phyloP scores from a whole-genome alignment of 208 protist genomes.

The Wallacemonas sp. region DNA sequence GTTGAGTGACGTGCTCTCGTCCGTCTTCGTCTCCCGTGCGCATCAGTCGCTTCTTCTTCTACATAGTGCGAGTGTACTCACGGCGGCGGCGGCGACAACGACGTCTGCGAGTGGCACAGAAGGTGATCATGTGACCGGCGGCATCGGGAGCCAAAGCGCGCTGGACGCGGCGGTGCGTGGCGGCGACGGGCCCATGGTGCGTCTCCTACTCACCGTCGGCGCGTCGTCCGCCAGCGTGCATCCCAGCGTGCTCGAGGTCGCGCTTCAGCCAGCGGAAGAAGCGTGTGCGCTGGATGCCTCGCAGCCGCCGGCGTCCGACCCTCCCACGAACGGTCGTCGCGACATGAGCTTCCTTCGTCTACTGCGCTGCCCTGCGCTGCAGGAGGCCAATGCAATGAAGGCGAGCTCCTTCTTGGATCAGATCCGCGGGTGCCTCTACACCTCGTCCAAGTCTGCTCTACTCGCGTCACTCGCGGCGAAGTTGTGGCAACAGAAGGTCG shows the following conservation, averaged over 20 bases:
- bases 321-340: too few species aligned
- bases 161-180: neutral
- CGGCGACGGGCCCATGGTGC: neutral
- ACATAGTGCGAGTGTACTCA: too few species aligned
- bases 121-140: neutral
- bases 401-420: neutral
- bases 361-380: neutral
- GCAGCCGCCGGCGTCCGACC: too few species aligned
- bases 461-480: constrained; percentile 33
- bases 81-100: too few species aligned
- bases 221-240: constrained; percentile 16
- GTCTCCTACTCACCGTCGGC: neutral
- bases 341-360: neutral
- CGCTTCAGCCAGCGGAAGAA: too few species aligned
- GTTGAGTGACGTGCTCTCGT: too few species aligned
- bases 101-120: neutral
- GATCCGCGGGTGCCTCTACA: neutral
- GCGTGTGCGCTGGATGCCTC: too few species aligned
- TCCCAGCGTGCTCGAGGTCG: neutral
- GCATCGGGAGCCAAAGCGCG: neutral
- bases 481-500: constrained; percentile 46
- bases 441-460: neutral
- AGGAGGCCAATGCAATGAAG: neutral
- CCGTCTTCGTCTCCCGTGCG: too few species aligned
- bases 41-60: too few species aligned